phyloP scores from a whole-genome alignment of 1,284 basidiomycete species.

The Ganoderma multipileum region DNA sequence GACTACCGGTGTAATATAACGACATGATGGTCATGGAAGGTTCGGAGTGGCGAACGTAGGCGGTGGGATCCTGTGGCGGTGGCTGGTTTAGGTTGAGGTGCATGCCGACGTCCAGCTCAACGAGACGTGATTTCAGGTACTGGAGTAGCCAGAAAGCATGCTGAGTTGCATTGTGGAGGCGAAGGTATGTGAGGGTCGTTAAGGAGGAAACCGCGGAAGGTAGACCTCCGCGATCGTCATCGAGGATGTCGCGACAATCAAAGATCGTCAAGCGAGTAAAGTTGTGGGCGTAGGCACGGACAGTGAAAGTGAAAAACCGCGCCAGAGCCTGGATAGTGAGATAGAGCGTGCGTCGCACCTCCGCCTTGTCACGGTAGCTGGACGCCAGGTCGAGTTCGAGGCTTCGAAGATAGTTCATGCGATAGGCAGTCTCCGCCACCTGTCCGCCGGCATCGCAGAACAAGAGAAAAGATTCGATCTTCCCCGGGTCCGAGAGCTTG shows the following conservation, averaged over 20 bases:
- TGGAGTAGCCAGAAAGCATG: background rate
- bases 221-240: background rate
- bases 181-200: constrained; percentile 3
- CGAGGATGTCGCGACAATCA: background rate
- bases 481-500: background rate
- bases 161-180: background rate
- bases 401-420: background rate
- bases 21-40: background rate
- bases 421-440: background rate
- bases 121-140: background rate
- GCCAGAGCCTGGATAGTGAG: background rate
- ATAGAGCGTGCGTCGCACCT: background rate
- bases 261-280: background rate
- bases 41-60: background rate
- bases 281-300: background rate
- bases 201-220: background rate
- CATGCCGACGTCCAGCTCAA: background rate
- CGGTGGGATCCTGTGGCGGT: background rate
- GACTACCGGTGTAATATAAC: background rate
- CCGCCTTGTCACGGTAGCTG: background rate
- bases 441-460: background rate
- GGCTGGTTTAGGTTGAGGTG: background rate
- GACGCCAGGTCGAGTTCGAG: background rate
- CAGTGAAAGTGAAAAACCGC: background rate
- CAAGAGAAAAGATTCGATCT: background rate